Evolutionary conservation across 805 yeast genomes (phyloP).

Genomic region (Metschnikowia kofuensis): DNA sequence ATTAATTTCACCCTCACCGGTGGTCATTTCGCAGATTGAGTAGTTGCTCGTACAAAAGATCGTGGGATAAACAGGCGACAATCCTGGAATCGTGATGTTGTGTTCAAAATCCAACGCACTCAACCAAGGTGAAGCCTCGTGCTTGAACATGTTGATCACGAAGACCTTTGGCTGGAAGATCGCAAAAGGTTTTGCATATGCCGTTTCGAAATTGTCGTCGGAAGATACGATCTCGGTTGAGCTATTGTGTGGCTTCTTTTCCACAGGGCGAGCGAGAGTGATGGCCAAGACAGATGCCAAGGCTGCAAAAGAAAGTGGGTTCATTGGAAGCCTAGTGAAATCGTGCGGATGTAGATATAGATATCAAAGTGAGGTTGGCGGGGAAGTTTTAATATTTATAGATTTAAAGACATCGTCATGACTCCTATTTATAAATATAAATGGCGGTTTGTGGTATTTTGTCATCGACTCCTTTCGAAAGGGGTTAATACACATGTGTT

Average conservation of each 20-base stretch:
- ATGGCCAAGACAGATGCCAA: slow-evolving; percentile 13
- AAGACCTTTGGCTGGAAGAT: slow-evolving; percentile 51
- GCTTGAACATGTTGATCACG: slow-evolving; percentile 52
- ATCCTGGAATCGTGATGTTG: slow-evolving; percentile 62
- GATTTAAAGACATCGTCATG: too few relatives aligned
- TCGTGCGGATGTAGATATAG: too few relatives aligned
- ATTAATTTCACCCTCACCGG: slow-evolving; percentile 69
- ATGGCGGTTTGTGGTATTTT: too few relatives aligned
- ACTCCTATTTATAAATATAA: too few relatives aligned
- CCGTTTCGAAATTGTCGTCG: slow-evolving; percentile 18
- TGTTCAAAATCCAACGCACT: slow-evolving; percentile 45
- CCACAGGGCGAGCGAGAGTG: slow-evolving; percentile 14
- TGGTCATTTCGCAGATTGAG: slow-evolving; percentile 55
- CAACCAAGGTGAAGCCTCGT: slow-evolving; percentile 53
- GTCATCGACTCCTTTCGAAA: too few relatives aligned
- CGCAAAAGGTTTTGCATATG: slow-evolving; percentile 29
- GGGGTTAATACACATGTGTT: too few relatives aligned
- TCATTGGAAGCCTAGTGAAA: slow-evolving; percentile 12
- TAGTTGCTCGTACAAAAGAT: slow-evolving; percentile 53
- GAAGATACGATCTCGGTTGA: slow-evolving; percentile 8
- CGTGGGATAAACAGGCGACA: slow-evolving; percentile 58
- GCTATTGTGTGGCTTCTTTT: slow-evolving; percentile 8
- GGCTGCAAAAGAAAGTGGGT: slow-evolving; percentile 14
- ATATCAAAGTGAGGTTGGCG: too few relatives aligned
- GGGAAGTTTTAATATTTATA: too few relatives aligned